Base-by-base conservation (phyloP, 2,329 filamentous ascomycete genomes). In the Sporothrix inflata region DNA sequence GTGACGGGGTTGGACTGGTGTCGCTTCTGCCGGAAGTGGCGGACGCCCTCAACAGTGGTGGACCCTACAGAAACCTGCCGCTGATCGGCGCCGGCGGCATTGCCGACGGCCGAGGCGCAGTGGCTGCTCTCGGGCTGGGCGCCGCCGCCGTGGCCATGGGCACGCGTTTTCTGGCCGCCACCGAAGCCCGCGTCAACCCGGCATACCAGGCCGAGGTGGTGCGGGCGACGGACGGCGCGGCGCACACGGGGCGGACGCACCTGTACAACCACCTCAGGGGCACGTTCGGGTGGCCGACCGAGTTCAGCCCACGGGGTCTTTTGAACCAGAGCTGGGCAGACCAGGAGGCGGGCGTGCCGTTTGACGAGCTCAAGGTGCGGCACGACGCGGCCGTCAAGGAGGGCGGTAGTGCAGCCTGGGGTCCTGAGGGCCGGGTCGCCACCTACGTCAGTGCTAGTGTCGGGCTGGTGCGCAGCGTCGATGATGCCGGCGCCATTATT, bases 31-130 rank as follows among this genome's bases (percentile, higher is more conserved):
- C 88, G 0, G 89, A 91, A 79, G 83, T 89, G 9, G 80, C 79
- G 65, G 84, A 85, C 72, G 81, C 85, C 71, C 74, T 90, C 19
- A 77, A 2, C 76, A 73, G 0, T 81, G 83, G 75, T 82, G 82
- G 71, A 66, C 75, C 0, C 79, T n/a, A 76, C 4, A 78, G 76
- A 30, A 76, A 79, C 0, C 75, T 84, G 19, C 80, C 77, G 3
- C 76, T 91, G 0, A 77, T 90, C 3, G 89, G 87, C 4, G 86
- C 89, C 3, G 89, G 89, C 1, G 89, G 89, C 0, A 87, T 91
- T 70, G 83, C 83, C 6, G 85, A 90, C 72, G 85, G 84, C 0
- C 82, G 87, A 49, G 86, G 86, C 0, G 85, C 85, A 1, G 85
- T 86, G 1, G 88, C 88, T 1, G 85, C 86, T 1, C 74, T 90